Evolutionary conservation across 1,284 basidiomycete species (phyloP), one percentile per base, ranked within the genome.

Genomic region (Irpex sp.): DNA sequence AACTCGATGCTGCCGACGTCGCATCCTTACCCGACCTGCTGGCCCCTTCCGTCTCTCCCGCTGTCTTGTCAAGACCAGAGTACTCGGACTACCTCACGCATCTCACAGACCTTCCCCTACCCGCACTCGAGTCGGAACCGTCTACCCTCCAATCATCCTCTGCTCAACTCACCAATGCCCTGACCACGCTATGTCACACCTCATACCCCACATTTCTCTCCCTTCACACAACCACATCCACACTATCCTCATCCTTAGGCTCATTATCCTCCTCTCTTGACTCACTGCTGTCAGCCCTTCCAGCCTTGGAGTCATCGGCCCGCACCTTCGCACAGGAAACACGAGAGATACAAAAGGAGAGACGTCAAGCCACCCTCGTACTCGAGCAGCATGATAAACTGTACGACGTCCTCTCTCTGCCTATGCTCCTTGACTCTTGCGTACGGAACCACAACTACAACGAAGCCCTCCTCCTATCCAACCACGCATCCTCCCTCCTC

Each of bases 351-450:
- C 82, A 87, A 65, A 73, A 80, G 54, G 86, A 89, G 56, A 82
- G 94, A 21, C 80, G 83, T 58, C 87, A 88, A 66, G 90, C 93
- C 0, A 81, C 85, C 18, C 80, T 91, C 57, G 91, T 97, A 9
- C 84, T 93, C 62, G 93, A 96, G 67, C 90, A 96, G 68, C 90
- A 94, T 71, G 93, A 95, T 71, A 94, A 94, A 73, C 84, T 98
- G 60, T 83, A 91, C 66, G 94, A 97, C 71, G 77, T 97, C 36
- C 85, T 98, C 63, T 94, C 96, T 67, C 85, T 96, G 56, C 94
- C 95, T 5, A 79, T 90, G 56, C 82, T 98, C 28, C 91, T 96
- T 67, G 91, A 96, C 69, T 93, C 94, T 0, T 97, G 94, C 68
- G 90, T 96, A 12, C 83, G 93, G 23, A 94, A 94, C 68, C 93